Evolutionary conservation across 2,329 filamentous ascomycete genomes (phyloP).

Genomic region (Cadophora malorum): DNA sequence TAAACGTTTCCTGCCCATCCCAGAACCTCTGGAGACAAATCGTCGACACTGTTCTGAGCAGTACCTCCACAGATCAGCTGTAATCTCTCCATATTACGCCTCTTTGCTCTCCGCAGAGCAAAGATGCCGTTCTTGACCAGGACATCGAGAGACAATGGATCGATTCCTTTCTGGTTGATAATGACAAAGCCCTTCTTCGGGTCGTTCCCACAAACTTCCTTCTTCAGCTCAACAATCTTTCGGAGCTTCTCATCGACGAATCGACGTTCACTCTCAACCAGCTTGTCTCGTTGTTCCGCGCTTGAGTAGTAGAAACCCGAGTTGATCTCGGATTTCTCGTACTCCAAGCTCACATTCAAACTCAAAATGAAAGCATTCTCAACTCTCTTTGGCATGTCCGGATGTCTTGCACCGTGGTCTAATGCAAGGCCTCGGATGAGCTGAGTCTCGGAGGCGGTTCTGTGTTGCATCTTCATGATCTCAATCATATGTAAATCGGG

Average conservation of each 20-base stretch:
- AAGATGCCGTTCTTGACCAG: constrained; percentile 98
- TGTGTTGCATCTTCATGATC: constrained; percentile 99
- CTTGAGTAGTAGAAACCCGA: constrained; percentile 98
- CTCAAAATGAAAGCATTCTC: constrained; percentile 96
- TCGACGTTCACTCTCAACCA: constrained; percentile 94
- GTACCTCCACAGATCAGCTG: constrained; percentile 92
- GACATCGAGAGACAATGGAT: constrained; percentile 93
- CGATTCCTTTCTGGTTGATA: constrained; percentile 99
- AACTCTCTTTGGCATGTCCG: constrained; percentile 96
- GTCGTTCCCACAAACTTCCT: constrained; percentile 93
- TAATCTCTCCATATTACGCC: constrained; percentile 98
- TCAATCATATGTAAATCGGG: constrained; percentile 99
- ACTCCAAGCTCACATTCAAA: constrained; percentile 95
- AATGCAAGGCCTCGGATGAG: constrained; percentile 91
- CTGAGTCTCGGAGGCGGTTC: constrained; percentile 93
- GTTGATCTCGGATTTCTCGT: constrained; percentile 99
- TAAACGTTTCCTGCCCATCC: constrained; percentile 97
- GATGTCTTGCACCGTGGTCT: constrained; percentile 94
- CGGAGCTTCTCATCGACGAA: constrained; percentile 96
- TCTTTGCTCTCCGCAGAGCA: constrained; percentile 91
- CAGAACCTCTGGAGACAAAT: constrained; percentile 83
- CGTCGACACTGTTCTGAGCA: constrained; percentile 96
- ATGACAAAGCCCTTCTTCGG: constrained; percentile 95
- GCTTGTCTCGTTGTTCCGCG: constrained; percentile 95
- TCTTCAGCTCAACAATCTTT: constrained; percentile 98